phyloP scores from a whole-genome alignment of 1,284 basidiomycete genomes.

The Leccinum olivaceoglutinosum region DNA sequence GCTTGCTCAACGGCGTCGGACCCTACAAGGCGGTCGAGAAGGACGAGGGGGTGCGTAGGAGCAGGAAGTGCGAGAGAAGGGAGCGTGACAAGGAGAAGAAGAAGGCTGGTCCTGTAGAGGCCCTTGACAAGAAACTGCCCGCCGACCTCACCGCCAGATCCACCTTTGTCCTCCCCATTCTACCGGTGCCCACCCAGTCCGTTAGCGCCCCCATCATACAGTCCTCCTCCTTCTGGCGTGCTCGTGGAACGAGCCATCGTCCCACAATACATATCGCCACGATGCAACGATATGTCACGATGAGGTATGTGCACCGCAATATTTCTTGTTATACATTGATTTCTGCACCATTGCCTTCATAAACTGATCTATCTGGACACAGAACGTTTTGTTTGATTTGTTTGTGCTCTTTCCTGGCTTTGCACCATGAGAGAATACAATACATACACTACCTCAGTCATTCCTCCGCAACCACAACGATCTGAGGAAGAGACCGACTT shows the following conservation, averaged over 20 bases:
- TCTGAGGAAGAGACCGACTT: background rate
- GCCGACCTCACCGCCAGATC: slow-evolving; percentile 15
- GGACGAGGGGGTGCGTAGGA: slow-evolving; percentile 46
- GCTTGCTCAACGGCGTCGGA: slow-evolving; percentile 66
- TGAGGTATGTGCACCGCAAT: no score
- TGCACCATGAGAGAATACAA: background rate
- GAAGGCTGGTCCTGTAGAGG: slow-evolving; percentile 14
- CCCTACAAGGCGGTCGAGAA: slow-evolving; percentile 58
- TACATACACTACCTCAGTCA: background rate
- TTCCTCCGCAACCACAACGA: background rate
- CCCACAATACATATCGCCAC: slow-evolving; percentile 64
- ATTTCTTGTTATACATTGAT: background rate
- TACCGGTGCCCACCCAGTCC: slow-evolving; percentile 20
- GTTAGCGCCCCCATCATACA: slow-evolving; percentile 24
- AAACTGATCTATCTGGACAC: background rate
- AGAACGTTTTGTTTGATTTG: background rate
- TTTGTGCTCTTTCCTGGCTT: background rate
- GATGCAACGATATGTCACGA: slow-evolving; percentile 39
- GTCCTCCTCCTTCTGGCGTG: slow-evolving; percentile 53
- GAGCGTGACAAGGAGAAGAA: slow-evolving; percentile 41
- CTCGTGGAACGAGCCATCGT: slow-evolving; percentile 55
- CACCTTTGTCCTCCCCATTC: slow-evolving; percentile 23
- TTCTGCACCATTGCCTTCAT: background rate
- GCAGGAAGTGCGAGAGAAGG: slow-evolving; percentile 47
- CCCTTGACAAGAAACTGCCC: slow-evolving; percentile 22